These are phyloP conservation scores for Phytophthora citricola DNA, from an alignment of 352 stramenopile genomes.

Conservation along the genomic window DNA sequence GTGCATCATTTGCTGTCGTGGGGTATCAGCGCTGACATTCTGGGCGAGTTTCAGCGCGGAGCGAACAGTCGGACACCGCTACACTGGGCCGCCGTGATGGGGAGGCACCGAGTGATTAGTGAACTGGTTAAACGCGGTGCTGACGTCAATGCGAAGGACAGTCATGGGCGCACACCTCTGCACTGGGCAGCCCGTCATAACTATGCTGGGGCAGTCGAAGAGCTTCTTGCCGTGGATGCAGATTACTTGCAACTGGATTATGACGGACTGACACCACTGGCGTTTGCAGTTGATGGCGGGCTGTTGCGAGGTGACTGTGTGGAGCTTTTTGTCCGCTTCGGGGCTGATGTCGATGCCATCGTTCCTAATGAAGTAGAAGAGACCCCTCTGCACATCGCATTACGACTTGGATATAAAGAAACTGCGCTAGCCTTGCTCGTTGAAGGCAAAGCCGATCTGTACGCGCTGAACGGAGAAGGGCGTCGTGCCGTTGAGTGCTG, in stretches of 20 bases:
- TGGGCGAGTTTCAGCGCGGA: constrained; percentile 76
- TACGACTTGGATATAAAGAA: constrained; percentile 65
- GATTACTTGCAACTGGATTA: constrained; percentile 63
- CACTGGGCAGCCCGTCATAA: constrained; percentile 85
- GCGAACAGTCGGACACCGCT: constrained; percentile 67
- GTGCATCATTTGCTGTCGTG: constrained; percentile 65
- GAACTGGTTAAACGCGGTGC: constrained; percentile 57
- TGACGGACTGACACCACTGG: constrained; percentile 70
- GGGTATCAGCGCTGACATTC: constrained; percentile 61
- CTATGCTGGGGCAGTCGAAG: constrained; percentile 57
- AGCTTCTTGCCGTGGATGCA: constrained; percentile 58
- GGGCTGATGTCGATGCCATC: constrained; percentile 55
- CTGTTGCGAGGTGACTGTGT: constrained; percentile 55
- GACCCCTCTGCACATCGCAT: constrained; percentile 75
- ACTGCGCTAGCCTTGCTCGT: constrained; percentile 70
- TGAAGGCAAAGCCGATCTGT: constrained; percentile 61
- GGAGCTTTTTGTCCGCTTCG: constrained; percentile 58
- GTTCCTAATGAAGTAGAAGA: constrained; percentile 62
- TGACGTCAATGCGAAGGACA: constrained; percentile 71
- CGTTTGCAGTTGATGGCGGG: constrained; percentile 66
- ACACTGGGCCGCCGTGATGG: constrained; percentile 83
- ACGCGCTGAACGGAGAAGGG: constrained; percentile 57
- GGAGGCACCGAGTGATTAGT: constrained; percentile 53
- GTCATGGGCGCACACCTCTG: constrained; percentile 61
- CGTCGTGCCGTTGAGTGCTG: constrained; percentile 76